A percentile compares a stretch with the other conserved stretches of the same genome.
These are phyloP conservation scores for Hyphodiscus sp. DNA, from an alignment of 2,329 filamentous ascomycete species.

Conservation along the genomic window DNA sequence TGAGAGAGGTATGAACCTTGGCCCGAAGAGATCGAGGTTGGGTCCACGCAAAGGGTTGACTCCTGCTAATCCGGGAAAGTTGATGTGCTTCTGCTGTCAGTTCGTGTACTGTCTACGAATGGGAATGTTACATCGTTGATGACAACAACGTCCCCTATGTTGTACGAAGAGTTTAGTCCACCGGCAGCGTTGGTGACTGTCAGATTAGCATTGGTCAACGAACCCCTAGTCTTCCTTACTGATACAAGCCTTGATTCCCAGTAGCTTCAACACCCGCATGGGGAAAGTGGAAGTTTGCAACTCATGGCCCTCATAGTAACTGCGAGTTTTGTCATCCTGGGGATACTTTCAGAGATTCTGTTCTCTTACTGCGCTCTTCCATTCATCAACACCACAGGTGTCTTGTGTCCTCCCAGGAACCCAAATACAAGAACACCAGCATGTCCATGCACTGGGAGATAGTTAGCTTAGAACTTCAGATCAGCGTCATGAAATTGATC, in stretches of 20 bases:
- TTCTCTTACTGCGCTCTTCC: constrained; percentile 15
- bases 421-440: constrained; percentile 18
- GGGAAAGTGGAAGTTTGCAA: constrained; percentile 59
- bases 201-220: constrained; percentile 2
- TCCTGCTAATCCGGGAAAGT: constrained; percentile 13
- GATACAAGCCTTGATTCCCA: constrained; percentile 52
- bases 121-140: constrained; percentile 50
- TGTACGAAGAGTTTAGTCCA: constrained; percentile 56
- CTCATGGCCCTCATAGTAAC: constrained; percentile 62
- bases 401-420: constrained; percentile 3
- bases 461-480: background rate
- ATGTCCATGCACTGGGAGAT: constrained; percentile 13
- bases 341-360: background rate
- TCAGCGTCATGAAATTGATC: background rate
- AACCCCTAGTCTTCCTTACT: constrained; percentile 3
- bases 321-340: constrained; percentile 2
- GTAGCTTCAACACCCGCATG: constrained; percentile 54
- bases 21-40: constrained; percentile 10
- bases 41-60: constrained; percentile 13
- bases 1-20: constrained; percentile 16
- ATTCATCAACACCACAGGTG: constrained; percentile 13
- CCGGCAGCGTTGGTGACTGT: constrained; percentile 62
- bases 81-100: constrained; percentile 13
- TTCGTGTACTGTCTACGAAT: background rate
- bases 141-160: constrained; percentile 58